A percentile compares a stretch with the other conserved stretches of the same genome.
phyloP scores from a whole-genome alignment of 352 stramenopile genomes.

The Bremia lactucae region DNA sequence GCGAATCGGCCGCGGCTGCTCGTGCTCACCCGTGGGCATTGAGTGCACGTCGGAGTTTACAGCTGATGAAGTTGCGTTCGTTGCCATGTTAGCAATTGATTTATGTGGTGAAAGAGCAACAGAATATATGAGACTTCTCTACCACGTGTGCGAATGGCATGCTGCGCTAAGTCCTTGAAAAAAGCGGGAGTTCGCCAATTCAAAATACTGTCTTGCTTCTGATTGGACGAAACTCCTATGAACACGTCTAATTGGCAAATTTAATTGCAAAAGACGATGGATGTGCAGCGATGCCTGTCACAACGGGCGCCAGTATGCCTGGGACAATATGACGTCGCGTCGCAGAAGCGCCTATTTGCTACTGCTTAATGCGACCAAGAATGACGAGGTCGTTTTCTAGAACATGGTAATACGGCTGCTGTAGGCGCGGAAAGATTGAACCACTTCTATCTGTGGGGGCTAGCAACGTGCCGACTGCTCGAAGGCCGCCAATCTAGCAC shows the following conservation, averaged over 20 bases:
- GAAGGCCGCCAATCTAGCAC: conserved; percentile 51
- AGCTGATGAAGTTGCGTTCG: conserved; percentile 2
- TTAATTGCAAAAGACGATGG: no score
- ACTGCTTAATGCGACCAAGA: conserved; percentile 19
- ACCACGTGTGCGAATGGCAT: conserved; percentile 16
- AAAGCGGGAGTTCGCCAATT: conserved; percentile 19
- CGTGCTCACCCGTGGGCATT: not conserved
- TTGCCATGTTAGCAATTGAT: conserved; percentile 13
- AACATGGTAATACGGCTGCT: conserved; percentile 20
- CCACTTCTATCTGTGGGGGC: conserved; percentile 1
- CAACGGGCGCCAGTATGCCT: no score
- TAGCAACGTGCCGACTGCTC: conserved; percentile 28
- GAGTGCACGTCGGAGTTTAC: not conserved
- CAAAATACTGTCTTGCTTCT: conserved; percentile 6
- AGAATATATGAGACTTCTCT: conserved; percentile 9
- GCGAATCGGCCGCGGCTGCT: conserved; percentile 6
- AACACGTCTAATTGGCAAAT: no score
- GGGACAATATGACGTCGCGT: conserved; percentile 1
- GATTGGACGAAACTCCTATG: conserved; percentile 25
- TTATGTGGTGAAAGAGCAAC: conserved; percentile 6
- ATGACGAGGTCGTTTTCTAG: conserved; percentile 42
- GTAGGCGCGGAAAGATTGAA: conserved; percentile 24
- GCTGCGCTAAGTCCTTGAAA: conserved; percentile 5
- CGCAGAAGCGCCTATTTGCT: not conserved
- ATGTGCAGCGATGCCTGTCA: no score